phyloP scores from a whole-genome alignment of 441 rosid genomes.

The Gossypium aridum region DNA sequence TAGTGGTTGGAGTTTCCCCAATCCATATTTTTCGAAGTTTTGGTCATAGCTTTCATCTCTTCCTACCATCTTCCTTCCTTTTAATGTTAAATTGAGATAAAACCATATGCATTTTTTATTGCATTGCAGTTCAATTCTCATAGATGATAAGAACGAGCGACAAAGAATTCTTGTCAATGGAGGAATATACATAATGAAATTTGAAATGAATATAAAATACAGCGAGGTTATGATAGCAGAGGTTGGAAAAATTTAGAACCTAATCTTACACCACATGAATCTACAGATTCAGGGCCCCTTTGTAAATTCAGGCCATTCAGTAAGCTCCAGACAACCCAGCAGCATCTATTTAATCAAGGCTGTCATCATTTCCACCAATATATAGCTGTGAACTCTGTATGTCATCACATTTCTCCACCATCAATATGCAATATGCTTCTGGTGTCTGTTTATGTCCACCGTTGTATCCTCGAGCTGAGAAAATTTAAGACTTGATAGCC shows the following conservation, averaged over 20 bases:
- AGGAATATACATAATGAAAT: neutral
- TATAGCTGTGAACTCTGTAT: neutral
- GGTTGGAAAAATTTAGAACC: neutral
- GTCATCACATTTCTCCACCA: neutral
- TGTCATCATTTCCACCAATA: neutral
- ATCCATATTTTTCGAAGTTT: neutral
- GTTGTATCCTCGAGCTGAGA: neutral
- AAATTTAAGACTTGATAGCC: neutral
- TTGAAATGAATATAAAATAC: neutral
- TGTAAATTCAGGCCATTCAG: neutral
- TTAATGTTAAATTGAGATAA: neutral
- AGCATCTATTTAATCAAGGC: neutral
- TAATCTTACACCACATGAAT: neutral
- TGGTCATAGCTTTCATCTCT: neutral
- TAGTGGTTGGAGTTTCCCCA: no score
- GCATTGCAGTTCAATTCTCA: neutral
- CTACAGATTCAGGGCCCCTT: neutral
- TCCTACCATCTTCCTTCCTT: neutral
- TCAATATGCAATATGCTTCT: neutral
- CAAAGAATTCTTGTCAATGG: neutral
- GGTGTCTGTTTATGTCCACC: neutral
- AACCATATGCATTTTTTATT: neutral
- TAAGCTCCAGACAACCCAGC: neutral
- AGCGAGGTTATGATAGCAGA: neutral
- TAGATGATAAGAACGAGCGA: neutral